Evolutionary conservation across 2,329 filamentous ascomycete genomes (phyloP).

Genomic region (Hypoxylon sp.): DNA sequence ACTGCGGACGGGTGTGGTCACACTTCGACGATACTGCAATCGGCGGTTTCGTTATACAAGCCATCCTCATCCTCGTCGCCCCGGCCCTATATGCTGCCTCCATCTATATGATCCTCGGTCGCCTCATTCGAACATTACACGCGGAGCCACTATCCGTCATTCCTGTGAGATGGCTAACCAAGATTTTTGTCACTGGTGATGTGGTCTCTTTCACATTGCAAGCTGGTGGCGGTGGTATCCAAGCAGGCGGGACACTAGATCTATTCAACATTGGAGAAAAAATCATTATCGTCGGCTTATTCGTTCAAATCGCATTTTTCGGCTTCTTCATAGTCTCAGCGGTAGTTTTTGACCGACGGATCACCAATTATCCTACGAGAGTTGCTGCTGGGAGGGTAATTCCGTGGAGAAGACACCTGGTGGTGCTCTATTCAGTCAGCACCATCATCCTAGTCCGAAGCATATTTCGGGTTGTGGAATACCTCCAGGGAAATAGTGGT

Average conservation of each 20-base stretch:
- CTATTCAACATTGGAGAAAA: neutral
- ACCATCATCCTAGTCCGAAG: neutral
- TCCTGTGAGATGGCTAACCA: neutral
- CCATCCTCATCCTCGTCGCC: too few relatives aligned
- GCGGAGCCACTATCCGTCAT: neutral
- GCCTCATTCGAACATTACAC: neutral
- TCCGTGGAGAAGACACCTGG: neutral
- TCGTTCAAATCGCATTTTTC: neutral
- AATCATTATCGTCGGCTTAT: neutral
- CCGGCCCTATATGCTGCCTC: neutral
- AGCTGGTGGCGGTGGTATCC: neutral
- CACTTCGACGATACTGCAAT: too few relatives aligned
- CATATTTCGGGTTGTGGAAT: constrained; percentile 4
- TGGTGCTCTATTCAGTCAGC: neutral
- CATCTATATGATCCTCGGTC: constrained; percentile 9
- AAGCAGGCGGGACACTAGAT: neutral
- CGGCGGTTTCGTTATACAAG: too few relatives aligned
- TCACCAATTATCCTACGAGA: neutral
- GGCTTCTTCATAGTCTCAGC: neutral
- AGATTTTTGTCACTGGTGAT: neutral
- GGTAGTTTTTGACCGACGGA: neutral
- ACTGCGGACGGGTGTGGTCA: too few relatives aligned
- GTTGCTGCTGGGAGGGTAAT: too few relatives aligned
- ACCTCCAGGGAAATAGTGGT: neutral
- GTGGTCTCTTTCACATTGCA: neutral